A percentile compares a stretch with the other conserved stretches of the same genome.
phyloP scores from a whole-genome alignment of 345 rosid genomes.

The thale cress (Arabidopsis thaliana) region TAIR10.1 NC_003070.9:7512501-7513000 shows the following conservation, averaged over 20 bases:
- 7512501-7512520: conserved; percentile 92
- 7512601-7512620: conserved; percentile 67
- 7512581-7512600: conserved; percentile 67
- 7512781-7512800: conserved; percentile 72
- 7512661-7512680: conserved; percentile 77
- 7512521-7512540: conserved; percentile 94
- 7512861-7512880: background rate
- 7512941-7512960: conserved; percentile 65
- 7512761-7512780: conserved; percentile 81
- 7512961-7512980: conserved; percentile 96
- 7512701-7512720: conserved; percentile 71
- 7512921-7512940: conserved; percentile 96
- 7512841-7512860: background rate
- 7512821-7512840: background rate
- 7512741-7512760: conserved; percentile 79
- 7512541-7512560: conserved; percentile 85
- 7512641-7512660: conserved; percentile 62
- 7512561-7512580: conserved; percentile 84
- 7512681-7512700: conserved; percentile 67
- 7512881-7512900: conserved; percentile 98
- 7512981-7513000: background rate
- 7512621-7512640: conserved; percentile 63
- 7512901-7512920: conserved; percentile 95
- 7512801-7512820: background rate
- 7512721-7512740: conserved; percentile 82